Evolutionary conservation across 2,329 filamentous ascomycete species (phyloP).

Genomic region (Dactylellina drechsleri): DNA sequence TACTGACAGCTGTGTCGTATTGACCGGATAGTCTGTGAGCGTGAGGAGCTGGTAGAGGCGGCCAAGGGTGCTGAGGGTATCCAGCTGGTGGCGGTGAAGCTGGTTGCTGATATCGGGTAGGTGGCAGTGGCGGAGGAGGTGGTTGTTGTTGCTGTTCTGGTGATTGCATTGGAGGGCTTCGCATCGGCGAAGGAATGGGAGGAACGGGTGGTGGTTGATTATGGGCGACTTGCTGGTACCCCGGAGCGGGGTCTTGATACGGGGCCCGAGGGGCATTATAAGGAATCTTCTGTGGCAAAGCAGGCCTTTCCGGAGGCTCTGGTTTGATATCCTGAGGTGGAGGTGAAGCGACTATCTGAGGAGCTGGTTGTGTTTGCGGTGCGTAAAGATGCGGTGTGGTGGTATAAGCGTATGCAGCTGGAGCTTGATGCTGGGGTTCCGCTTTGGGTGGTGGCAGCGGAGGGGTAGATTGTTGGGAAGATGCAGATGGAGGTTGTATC

Average conservation of each 20-base stretch:
- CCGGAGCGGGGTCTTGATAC: constrained; percentile 40
- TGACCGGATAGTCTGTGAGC: constrained; percentile 40
- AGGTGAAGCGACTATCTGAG: constrained; percentile 53
- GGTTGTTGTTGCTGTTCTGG: constrained; percentile 60
- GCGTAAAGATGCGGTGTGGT: constrained; percentile 58
- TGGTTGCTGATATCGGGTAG: constrained; percentile 38
- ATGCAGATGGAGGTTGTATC: constrained; percentile 59
- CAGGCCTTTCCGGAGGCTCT: constrained; percentile 32
- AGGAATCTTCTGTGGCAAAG: constrained; percentile 40
- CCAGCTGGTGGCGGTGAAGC: constrained; percentile 49
- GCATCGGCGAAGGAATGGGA: constrained; percentile 56
- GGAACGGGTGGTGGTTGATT: constrained; percentile 57
- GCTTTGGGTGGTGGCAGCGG: constrained; percentile 50
- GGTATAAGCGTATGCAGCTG: constrained; percentile 38
- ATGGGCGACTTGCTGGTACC: constrained; percentile 54
- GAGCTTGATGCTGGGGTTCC: constrained; percentile 19
- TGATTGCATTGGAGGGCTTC: constrained; percentile 13
- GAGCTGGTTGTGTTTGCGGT: constrained; percentile 57
- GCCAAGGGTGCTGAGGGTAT: constrained; percentile 59
- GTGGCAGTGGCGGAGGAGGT: constrained; percentile 58
- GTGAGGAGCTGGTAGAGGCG: constrained; percentile 56
- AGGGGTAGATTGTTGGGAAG: constrained; percentile 57
- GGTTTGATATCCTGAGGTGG: constrained; percentile 54
- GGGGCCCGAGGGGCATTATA: constrained; percentile 14
- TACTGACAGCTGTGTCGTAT: constrained; percentile 20